A percentile compares a stretch with the other conserved stretches of the same genome.
Evolutionary conservation across 225 moss, liverwort and hornwort genomes (phyloP).

Genomic region (Neckera pumila): DNA sequence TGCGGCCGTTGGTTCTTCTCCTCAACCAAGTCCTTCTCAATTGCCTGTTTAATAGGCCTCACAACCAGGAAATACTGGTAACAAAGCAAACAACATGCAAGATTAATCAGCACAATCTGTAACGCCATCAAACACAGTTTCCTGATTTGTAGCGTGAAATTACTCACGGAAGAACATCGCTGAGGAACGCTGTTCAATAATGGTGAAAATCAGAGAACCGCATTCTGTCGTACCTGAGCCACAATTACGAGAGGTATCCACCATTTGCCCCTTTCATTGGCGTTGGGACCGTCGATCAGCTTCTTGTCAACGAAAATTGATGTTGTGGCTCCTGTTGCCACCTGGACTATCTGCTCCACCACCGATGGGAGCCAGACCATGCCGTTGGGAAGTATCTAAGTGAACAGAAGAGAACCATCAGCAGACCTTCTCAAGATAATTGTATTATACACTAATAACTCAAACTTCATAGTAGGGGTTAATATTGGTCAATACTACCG

Average conservation of each 20-base stretch:
- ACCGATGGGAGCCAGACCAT: slow-evolving; percentile 75
- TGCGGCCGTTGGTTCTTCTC: slow-evolving; percentile 82
- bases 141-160: not conserved
- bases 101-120: not conserved
- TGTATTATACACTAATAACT: not conserved
- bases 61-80: slow-evolving; percentile 70
- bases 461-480: not conserved
- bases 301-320: slow-evolving; percentile 83
- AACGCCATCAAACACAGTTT: not conserved
- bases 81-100: not conserved
- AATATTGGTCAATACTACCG: not conserved
- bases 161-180: not conserved
- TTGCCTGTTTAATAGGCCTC: slow-evolving; percentile 64
- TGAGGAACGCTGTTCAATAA: not conserved
- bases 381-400: slow-evolving; percentile 83
- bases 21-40: slow-evolving; percentile 65
- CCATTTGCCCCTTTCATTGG: slow-evolving; percentile 86
- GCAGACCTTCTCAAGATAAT: not conserved
- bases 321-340: slow-evolving; percentile 46
- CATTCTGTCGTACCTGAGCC: slow-evolving; percentile 50
- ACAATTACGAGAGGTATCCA: slow-evolving; percentile 86
- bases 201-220: not conserved
- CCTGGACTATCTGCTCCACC: slow-evolving; percentile 86
- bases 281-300: slow-evolving; percentile 94
- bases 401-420: not conserved